Evolutionary conservation across 768 basidiomycete genomes (phyloP), one percentile per base, ranked within the genome.

Genomic region (Amyloporia xantha): DNA sequence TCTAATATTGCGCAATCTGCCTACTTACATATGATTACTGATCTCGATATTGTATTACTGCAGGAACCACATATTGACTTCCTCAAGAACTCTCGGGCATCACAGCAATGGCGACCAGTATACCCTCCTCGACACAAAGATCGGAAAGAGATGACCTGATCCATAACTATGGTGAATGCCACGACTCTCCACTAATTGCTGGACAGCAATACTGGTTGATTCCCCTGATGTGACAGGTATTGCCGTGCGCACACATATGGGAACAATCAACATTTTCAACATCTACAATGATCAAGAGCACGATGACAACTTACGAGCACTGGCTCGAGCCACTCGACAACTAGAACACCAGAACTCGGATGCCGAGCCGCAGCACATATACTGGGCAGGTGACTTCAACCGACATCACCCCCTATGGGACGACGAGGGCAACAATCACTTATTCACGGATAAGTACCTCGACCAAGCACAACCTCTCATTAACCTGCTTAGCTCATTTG

Each of bases 341-440:
- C 17, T 33, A 15, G 10, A 37, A 6, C 35, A 33, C 9, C 5
- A 5, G 2, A 27, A 30, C 23, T 13, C 26, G 15, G 25, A 44
- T 11, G 49, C 12, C 17, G 17, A 28, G 10, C 41, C 50, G 15
- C 38, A 2, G n/a, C 15, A 21, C 23, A 23, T 62, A 10, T 17
- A 71, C 5, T 66, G 62, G 65, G 36, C 58, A 0, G 70, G 69
- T 0, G 66, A 73, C 57, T 71, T 72, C 62, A 72, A 73, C 55
- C 48, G 64, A 6, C 71, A 72, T 48, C 68, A 71, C 54, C 63
- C 65, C 0, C 33, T 63, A 2, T 73, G 72, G 72, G 72, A 74
- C n/a, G 55, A 62, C 1, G 30, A 44, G 0, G 4, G 48, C 0
- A 69, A 72, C 50, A 4, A 23, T 0, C 64, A 65, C 41, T 68